Evolutionary conservation across 1,284 basidiomycete genomes (phyloP), one percentile per base, ranked within the genome.

Genomic region (Austroboletus niveus): DNA sequence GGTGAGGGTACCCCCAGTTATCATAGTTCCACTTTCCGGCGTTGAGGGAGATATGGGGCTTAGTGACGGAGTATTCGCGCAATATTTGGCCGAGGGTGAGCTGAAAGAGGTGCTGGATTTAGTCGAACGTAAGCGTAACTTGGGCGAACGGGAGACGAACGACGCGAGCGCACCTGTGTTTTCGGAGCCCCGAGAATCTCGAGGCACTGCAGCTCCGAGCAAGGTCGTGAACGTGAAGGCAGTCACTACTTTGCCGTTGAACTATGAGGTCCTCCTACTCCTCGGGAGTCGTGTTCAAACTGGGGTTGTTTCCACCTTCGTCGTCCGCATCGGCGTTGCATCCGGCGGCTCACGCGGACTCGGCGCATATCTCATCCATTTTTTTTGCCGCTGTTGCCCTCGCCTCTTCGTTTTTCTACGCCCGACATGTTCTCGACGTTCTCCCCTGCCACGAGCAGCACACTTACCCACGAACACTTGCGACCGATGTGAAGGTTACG

Each of bases 11-110:
- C 1, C 89, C 89, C 88, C 94, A 96, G n/a, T 78, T 71, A 34
- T 82, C 79, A 63, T 94, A 94, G 64, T 90, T 81, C 95, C 95
- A 98, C 57, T 87, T 87, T 9, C 95, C 95, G 10, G 92, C 84
- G 55, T 94, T 95, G 51, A 98, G 79, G 11, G 86, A 84, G 2
- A 98, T 80, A 59, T 94, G 90, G 14, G 98, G 77, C 60, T 96
- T 92, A 0, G 89, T 85, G 22, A 95, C 84, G 1, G 86, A 83
- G 65, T 92, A 89, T 65, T 89, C 82, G 52, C 87, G 84, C 24
- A 97, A 75, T n/a, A 97, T 87, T 65, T 97, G 89, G 3, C 94
- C 86, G 15, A 98, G 75, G 0, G 87, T 77, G 8, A 96, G 81
- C 0, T 94, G 94, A 48, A 97, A 91, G 10, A 97, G 69, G 63